phyloP scores from a whole-genome alignment of 495 filamentous ascomycete species.

The Penicillium herquei region DNA sequence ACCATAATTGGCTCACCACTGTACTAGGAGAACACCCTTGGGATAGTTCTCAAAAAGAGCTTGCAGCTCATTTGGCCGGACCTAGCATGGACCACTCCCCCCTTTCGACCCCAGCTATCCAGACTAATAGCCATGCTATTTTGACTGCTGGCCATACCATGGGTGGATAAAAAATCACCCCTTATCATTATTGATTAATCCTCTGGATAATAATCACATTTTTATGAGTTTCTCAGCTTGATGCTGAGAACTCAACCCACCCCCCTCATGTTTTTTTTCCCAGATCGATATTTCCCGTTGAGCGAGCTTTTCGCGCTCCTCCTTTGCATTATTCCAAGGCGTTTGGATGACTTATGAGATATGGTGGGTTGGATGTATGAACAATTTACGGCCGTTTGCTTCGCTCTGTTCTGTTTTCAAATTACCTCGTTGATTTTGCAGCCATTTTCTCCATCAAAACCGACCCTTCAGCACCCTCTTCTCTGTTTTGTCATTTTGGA shows the following conservation, averaged over 20 bases:
- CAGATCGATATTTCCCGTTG: not conserved
- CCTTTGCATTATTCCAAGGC: slow-evolving; percentile 40
- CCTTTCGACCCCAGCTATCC: slow-evolving; percentile 38
- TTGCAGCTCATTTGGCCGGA: slow-evolving; percentile 27
- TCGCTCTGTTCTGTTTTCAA: slow-evolving; percentile 31
- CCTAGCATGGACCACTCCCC: slow-evolving; percentile 36
- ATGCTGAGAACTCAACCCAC: not conserved
- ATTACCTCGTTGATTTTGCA: slow-evolving; percentile 19
- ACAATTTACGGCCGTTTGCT: slow-evolving; percentile 36
- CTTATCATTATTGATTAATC: not conserved
- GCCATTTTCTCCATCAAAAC: slow-evolving; percentile 21
- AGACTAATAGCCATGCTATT: slow-evolving; percentile 49
- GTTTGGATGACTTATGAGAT: slow-evolving; percentile 43
- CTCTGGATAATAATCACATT: no score
- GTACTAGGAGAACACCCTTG: slow-evolving; percentile 79
- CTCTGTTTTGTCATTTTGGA: slow-evolving; percentile 29
- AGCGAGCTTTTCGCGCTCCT: slow-evolving; percentile 4
- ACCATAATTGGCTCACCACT: slow-evolving; percentile 79
- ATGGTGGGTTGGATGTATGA: slow-evolving; percentile 48
- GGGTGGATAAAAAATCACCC: slow-evolving; percentile 26
- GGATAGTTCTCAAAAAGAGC: slow-evolving; percentile 38
- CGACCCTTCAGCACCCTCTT: slow-evolving; percentile 32
- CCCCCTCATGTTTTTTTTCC: not conserved
- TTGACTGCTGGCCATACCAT: slow-evolving; percentile 51
- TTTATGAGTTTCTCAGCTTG: no score